These are phyloP conservation scores for Colletotrichum melonis DNA, from an alignment of 2,329 filamentous ascomycete species.

Conservation along the genomic window DNA sequence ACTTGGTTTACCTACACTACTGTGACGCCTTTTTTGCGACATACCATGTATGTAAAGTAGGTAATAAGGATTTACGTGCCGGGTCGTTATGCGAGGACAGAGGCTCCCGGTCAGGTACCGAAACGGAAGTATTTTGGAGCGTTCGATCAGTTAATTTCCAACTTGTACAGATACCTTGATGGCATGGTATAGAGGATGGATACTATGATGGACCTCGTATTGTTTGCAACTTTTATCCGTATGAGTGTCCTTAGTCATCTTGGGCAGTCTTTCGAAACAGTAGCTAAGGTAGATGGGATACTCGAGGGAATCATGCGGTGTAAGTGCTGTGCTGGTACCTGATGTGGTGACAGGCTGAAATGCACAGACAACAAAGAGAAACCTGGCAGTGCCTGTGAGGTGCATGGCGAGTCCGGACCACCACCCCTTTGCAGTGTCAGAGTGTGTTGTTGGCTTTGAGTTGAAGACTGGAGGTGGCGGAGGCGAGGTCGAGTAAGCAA, in stretches of 20 bases:
- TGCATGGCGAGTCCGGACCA: conserved; percentile 19
- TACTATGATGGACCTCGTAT: too few relatives aligned
- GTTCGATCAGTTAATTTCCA: not conserved
- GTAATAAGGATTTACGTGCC: not conserved
- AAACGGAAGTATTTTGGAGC: conserved; percentile 5
- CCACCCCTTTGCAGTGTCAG: not conserved
- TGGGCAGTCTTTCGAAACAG: not conserved
- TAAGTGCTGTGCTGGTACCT: not conserved
- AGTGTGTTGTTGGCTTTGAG: not conserved
- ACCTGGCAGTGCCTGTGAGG: conserved; percentile 3
- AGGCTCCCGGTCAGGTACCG: conserved; percentile 19
- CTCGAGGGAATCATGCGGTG: not conserved
- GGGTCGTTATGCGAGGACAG: conserved; percentile 14
- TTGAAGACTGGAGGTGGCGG: conserved; percentile 1
- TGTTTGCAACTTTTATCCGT: too few relatives aligned
- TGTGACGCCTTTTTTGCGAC: conserved; percentile 16
- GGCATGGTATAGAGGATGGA: not conserved
- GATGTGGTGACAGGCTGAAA: not conserved
- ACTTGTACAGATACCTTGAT: conserved; percentile 1
- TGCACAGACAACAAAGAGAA: conserved; percentile 4
- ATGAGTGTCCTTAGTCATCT: not conserved
- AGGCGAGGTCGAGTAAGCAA: conserved; percentile 5
- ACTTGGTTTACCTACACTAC: conserved; percentile 2
- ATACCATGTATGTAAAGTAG: not conserved
- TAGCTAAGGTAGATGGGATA: too few relatives aligned